phyloP scores from a whole-genome alignment of 139 green algal genomes.

The Eudorina sp. region DNA sequence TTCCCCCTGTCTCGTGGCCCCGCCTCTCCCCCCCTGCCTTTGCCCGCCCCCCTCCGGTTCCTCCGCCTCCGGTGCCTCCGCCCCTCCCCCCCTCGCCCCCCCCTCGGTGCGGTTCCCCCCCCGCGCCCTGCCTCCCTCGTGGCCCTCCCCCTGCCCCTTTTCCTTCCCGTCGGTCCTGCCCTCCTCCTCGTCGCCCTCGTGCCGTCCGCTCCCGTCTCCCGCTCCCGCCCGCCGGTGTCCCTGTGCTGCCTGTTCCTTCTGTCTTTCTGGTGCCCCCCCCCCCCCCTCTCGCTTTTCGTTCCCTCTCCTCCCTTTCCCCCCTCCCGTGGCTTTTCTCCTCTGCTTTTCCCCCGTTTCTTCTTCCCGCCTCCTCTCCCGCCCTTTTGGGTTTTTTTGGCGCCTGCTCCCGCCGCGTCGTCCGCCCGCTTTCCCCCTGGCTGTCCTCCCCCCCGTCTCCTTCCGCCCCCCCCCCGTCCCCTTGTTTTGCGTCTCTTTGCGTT shows the following conservation, averaged over 20 bases:
- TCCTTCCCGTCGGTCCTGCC: background rate
- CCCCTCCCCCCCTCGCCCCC: background rate
- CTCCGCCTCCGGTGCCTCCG: too few relatives aligned
- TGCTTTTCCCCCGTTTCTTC: background rate
- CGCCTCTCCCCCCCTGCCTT: background rate
- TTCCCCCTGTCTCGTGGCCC: background rate
- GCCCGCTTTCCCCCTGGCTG: background rate
- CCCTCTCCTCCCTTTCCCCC: background rate
- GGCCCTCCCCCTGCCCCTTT: background rate
- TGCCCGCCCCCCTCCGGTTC: background rate
- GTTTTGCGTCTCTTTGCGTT: background rate
- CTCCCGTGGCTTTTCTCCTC: too few relatives aligned
- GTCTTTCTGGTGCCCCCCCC: background rate
- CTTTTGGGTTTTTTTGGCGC: background rate
- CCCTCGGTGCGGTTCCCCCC: background rate
- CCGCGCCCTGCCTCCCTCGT: background rate
- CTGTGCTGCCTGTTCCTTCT: background rate
- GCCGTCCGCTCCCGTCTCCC: background rate
- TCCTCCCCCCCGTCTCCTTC: background rate
- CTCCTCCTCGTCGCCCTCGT: background rate
- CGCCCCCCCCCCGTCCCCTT: background rate
- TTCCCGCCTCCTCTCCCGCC: background rate
- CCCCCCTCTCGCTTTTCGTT: background rate
- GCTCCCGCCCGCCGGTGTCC: background rate
- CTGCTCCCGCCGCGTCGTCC: background rate